Evolutionary conservation across 768 basidiomycete genomes (phyloP).

Genomic region (Leucocoprinus sp.): DNA sequence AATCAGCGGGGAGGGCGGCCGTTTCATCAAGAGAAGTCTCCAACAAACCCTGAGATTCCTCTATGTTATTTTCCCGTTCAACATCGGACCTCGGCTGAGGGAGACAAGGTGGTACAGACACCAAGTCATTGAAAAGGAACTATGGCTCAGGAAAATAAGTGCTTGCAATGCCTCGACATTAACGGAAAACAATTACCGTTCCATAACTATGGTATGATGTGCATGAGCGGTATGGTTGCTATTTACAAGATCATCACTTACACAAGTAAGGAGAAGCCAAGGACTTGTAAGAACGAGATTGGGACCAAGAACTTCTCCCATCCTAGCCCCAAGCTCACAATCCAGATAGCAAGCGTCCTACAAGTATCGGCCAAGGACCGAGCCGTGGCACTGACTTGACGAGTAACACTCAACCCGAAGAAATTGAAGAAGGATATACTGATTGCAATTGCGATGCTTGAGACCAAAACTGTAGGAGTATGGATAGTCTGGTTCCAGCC

Average conservation of each 20-base stretch:
- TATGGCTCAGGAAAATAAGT: conserved; percentile 21
- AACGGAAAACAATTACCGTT: conserved; percentile 45
- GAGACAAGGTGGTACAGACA: conserved; percentile 55
- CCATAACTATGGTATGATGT: conserved; percentile 53
- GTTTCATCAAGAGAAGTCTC: conserved; percentile 62
- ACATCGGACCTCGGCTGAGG: conserved; percentile 32
- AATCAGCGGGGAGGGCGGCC: conserved; percentile 69
- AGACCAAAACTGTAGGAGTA: conserved; percentile 63
- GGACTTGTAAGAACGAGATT: conserved; percentile 71
- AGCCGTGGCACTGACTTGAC: conserved; percentile 87
- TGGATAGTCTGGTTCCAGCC: conserved; percentile 86
- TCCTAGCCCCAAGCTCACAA: conserved; percentile 79
- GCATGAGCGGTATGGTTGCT: background rate
- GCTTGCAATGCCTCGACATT: background rate
- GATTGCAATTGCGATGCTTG: conserved; percentile 62
- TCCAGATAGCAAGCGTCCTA: conserved; percentile 93
- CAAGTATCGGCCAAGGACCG: conserved; percentile 91
- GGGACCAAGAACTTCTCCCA: conserved; percentile 87
- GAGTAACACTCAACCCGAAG: conserved; percentile 89
- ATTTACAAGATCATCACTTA: conserved; percentile 34
- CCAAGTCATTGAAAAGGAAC: conserved; percentile 88
- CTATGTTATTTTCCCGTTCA: conserved; percentile 38
- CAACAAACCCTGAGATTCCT: conserved; percentile 49
- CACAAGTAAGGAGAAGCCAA: conserved; percentile 85
- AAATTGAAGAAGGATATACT: conserved; percentile 82